Evolutionary conservation across 306 rosid genomes (phyloP), one percentile per base, ranked within the genome.

Genomic region (Notholithocarpus densiflorus): DNA sequence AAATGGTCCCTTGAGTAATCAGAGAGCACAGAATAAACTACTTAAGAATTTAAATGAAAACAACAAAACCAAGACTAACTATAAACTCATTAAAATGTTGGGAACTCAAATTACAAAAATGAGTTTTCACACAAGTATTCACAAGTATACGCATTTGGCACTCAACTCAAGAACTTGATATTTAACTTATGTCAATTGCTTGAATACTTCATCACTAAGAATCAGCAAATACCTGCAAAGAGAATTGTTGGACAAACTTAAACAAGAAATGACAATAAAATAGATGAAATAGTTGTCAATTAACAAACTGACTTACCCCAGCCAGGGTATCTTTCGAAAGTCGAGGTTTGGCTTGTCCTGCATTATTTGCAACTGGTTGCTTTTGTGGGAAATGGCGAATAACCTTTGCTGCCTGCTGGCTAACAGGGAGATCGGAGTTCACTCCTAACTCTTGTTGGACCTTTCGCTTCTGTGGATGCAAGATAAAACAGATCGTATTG

Each of bases 211-310:
- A 23, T 24, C 62, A 73, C 79, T 87, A 87, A 4, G 77, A 84
- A 75, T 91, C 87, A 34, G 93, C 92, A 86, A 92, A 92, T 75
- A 92, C 97, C 98, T 92, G 85, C 83, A 79, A 70, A 68, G 75
- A 21, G 51, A 61, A 71, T 18, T 21, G 65, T 32, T 24, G 18
- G 56, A 48, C 79, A 72, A 73, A 9, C 55, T 76, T 66, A 48
- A 40, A 76, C 64, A 24, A 56, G 71, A 48, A 54, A 48, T 48
- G 72, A 74, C 56, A 66, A 54, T 34, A 71, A 19, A 52, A 34
- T 32, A 51, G 43, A 81, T 40, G 17, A 29, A 31, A 60, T 31
- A 45, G 27, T 40, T 24, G 40, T 14, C 26, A 21, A 19, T 3
- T 20, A 12, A 64, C 14, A 82, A 77, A 74, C 43, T 73, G 77